Evolutionary conservation across 1,139 yeast species (phyloP).

Genomic region (Yamadazyma pseudoaaseri): DNA sequence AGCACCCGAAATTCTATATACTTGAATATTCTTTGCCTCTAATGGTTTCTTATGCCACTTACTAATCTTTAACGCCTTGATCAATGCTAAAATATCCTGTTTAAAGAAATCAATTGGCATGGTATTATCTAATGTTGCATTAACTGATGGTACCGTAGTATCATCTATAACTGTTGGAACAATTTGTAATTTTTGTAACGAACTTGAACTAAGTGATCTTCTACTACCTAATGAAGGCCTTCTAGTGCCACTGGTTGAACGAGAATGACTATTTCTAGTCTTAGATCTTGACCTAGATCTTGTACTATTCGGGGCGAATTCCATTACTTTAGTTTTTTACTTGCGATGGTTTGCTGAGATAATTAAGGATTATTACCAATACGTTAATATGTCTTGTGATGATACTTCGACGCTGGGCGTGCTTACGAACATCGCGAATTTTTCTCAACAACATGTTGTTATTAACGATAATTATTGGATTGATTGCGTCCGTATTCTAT

Average conservation of each 20-base stretch:
- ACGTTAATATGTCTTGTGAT: too few species aligned
- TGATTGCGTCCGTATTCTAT: constrained; percentile 1
- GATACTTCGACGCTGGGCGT: too few species aligned
- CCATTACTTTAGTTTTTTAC: constrained; percentile 18
- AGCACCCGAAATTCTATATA: constrained; percentile 79
- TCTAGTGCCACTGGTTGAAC: constrained; percentile 37
- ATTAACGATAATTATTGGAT: neutral
- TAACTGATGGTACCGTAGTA: constrained; percentile 33
- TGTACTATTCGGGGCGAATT: constrained; percentile 25
- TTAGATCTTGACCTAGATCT: constrained; percentile 40
- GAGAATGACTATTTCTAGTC: constrained; percentile 34
- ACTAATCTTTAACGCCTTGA: constrained; percentile 64
- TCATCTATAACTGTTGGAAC: constrained; percentile 31
- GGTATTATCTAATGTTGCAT: constrained; percentile 59
- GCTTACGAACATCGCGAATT: neutral
- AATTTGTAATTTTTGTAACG: constrained; percentile 23
- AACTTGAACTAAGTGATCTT: constrained; percentile 32
- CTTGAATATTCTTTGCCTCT: constrained; percentile 45
- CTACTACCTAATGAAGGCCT: constrained; percentile 33
- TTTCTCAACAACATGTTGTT: neutral
- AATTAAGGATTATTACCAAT: too few species aligned
- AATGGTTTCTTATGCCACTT: constrained; percentile 67
- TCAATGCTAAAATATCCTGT: constrained; percentile 68
- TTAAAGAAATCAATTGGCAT: constrained; percentile 83
- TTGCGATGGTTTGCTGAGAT: neutral